Evolutionary conservation across 164 flowering plant genomes (phyloP), one percentile per base, ranked within the genome.

Genomic region (Annona cherimola): DNA sequence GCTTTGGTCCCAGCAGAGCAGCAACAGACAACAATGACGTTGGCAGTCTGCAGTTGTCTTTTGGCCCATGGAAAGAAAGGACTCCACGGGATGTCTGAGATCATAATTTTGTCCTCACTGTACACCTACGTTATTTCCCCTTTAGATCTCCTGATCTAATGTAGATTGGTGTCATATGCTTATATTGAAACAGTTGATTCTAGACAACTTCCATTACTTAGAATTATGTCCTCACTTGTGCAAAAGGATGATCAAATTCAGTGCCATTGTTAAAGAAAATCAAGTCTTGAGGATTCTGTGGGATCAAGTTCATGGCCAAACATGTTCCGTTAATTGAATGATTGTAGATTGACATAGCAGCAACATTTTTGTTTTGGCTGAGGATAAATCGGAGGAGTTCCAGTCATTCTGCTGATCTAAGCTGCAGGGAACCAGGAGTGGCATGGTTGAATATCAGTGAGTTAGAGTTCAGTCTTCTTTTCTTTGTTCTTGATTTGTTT

Each of bases 401-500:
- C 16, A 26, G 60, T 46, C 60, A 26, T 64, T 42, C 67, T 39
- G 35, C 40, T 40, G 67, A 64, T 16, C n/a, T 64, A 66, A 55
- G 43, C 75, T 72, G 69, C 41, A 72, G 45, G 63, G 66, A 66
- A 45, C n/a, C 19, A 14, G 41, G 20, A 61, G 57, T 44, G 63
- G 19, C 14, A 26, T 61, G 39, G 63, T 14, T 44, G 19, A 5
- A 42, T 41, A 46, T 40, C 74, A 63, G 41, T 45, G 45, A 64
- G 14, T 66, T 19, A 4, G 65, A 62, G 40, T 4, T 64, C 16
- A 40, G 6, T 40, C 16, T 40, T 41, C 67, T 42, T 35, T 7
- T 26, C 40, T 62, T 62, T 26, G 11, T 39, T 9, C 2, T 64
- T 43, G 40, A 64, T 41, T 64, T 64, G 41, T 40, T 40, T 64